phyloP scores from a whole-genome alignment of 495 filamentous ascomycete genomes.

The Clavariopsis aquatica region DNA sequence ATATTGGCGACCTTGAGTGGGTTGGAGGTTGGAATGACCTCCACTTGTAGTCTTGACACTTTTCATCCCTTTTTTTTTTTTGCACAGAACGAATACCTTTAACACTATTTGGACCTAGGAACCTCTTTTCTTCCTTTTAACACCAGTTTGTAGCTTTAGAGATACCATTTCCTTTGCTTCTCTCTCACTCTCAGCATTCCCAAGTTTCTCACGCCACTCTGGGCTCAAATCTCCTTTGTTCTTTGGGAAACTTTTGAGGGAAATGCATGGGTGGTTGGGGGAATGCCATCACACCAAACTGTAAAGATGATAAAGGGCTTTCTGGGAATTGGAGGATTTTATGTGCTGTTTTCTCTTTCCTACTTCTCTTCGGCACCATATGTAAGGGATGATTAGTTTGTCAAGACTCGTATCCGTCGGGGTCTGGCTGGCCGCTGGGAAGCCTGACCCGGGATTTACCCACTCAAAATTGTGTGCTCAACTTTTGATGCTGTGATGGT shows the following conservation, averaged over 20 bases:
- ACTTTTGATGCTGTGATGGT: constrained; percentile 8
- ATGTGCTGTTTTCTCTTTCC: constrained; percentile 5
- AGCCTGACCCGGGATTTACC: constrained; percentile 36
- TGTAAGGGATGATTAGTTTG: constrained; percentile 32
- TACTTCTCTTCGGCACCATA: constrained; percentile 1
- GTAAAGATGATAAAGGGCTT: constrained; percentile 8
- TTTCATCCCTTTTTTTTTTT: constrained; percentile 38
- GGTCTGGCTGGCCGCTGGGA: background rate
- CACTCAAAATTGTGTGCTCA: constrained; percentile 27
- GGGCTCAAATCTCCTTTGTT: background rate
- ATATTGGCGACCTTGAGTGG: constrained; percentile 79
- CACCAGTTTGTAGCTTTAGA: constrained; percentile 38
- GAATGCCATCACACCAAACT: constrained; percentile 17
- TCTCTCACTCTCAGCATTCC: constrained; percentile 14
- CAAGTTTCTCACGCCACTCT: background rate
- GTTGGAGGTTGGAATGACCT: constrained; percentile 83
- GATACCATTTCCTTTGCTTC: constrained; percentile 35
- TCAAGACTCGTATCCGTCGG: constrained; percentile 40
- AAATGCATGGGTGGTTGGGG: constrained; percentile 24
- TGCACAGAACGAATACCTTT: constrained; percentile 20
- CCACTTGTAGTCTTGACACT: constrained; percentile 48
- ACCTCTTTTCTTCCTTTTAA: background rate
- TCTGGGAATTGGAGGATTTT: background rate
- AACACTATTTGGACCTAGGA: constrained; percentile 16
- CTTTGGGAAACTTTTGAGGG: constrained; percentile 20